phyloP scores from a whole-genome alignment of 352 stramenopile species.

The Phytopythium cucurbitacearum region DNA sequence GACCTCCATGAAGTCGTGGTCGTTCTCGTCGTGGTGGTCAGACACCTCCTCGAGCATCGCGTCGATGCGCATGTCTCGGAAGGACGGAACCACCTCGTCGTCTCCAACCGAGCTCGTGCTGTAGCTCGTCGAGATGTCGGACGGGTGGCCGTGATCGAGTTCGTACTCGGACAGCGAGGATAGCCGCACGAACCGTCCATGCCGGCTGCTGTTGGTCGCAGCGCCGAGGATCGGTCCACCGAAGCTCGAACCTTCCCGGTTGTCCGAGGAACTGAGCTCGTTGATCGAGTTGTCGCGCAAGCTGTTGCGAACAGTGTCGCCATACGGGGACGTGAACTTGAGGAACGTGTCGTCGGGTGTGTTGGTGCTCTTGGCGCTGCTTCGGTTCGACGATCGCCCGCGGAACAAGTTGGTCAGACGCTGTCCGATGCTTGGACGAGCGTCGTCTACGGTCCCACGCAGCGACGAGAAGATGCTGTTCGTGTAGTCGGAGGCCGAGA shows the following conservation, averaged over 20 bases:
- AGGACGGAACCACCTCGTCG: slow-evolving; percentile 39
- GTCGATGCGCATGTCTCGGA: slow-evolving; percentile 37
- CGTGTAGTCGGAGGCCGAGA: slow-evolving; percentile 36
- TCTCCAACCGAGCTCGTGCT: slow-evolving; percentile 24
- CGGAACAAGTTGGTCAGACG: slow-evolving; percentile 73
- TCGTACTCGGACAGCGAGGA: slow-evolving; percentile 70
- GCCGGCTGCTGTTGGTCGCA: slow-evolving; percentile 23
- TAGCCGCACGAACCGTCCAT: slow-evolving; percentile 29
- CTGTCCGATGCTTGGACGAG: slow-evolving; percentile 33
- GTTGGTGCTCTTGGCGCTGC: slow-evolving; percentile 24
- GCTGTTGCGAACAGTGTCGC: slow-evolving; percentile 15
- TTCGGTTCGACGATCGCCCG: slow-evolving; percentile 41
- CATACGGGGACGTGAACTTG: slow-evolving; percentile 43
- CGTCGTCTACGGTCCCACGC: slow-evolving; percentile 20
- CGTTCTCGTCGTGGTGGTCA: slow-evolving; percentile 20
- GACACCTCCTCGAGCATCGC: slow-evolving; percentile 49
- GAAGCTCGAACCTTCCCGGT: slow-evolving; percentile 18
- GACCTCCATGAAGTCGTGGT: slow-evolving; percentile 21
- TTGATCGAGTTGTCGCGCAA: slow-evolving; percentile 22
- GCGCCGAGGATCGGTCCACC: slow-evolving; percentile 17
- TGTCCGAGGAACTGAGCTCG: slow-evolving; percentile 19
- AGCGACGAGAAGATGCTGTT: slow-evolving; percentile 63
- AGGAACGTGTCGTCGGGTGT: slow-evolving; percentile 32
- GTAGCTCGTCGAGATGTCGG: slow-evolving; percentile 34
- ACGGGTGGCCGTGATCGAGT: slow-evolving; percentile 19